Conservation (phyloP, 805 yeast genomes). For the Scheffersomyces lignosus region DNA sequence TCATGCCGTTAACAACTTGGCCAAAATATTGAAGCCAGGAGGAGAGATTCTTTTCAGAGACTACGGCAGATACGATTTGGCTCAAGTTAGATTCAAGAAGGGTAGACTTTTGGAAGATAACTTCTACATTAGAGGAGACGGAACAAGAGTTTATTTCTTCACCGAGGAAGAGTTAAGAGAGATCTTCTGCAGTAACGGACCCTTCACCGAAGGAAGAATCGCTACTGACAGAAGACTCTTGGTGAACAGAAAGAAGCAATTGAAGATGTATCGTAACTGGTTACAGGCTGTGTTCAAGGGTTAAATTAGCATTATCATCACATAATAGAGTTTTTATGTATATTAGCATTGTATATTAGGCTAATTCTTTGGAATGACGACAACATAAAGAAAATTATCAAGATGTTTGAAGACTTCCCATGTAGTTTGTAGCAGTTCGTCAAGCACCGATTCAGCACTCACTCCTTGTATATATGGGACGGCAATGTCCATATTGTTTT, state of each 20-base stretch:
- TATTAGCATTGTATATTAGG: constrained; percentile 1
- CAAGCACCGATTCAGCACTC: constrained; percentile 15
- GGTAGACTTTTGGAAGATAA: constrained; percentile 85
- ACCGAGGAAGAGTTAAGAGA: constrained; percentile 86
- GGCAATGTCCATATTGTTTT: constrained; percentile 4
- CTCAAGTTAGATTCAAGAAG: constrained; percentile 91
- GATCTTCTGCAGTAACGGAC: constrained; percentile 54
- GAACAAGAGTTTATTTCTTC: constrained; percentile 95
- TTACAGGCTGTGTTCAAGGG: constrained; percentile 81
- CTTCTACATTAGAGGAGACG: constrained; percentile 96
- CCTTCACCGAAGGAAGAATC: constrained; percentile 68
- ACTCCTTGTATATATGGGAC: constrained; percentile 34
- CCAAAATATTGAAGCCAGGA: constrained; percentile 83
- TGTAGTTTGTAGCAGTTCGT: constrained; percentile 19
- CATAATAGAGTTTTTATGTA: constrained; percentile 1
- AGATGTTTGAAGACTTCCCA: constrained; percentile 35
- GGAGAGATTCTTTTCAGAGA: constrained; percentile 89
- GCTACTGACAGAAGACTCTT: constrained; percentile 89
- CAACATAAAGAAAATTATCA: constrained; percentile 38
- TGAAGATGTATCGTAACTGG: constrained; percentile 98
- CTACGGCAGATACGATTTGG: constrained; percentile 93
- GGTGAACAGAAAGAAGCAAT: constrained; percentile 86
- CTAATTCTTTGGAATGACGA: constrained; percentile 12
- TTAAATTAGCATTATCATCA: neutral
- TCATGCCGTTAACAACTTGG: constrained; percentile 70